Base-by-base conservation (phyloP, 2,329 filamentous ascomycete genomes). In the Xylariales sp. region DNA sequence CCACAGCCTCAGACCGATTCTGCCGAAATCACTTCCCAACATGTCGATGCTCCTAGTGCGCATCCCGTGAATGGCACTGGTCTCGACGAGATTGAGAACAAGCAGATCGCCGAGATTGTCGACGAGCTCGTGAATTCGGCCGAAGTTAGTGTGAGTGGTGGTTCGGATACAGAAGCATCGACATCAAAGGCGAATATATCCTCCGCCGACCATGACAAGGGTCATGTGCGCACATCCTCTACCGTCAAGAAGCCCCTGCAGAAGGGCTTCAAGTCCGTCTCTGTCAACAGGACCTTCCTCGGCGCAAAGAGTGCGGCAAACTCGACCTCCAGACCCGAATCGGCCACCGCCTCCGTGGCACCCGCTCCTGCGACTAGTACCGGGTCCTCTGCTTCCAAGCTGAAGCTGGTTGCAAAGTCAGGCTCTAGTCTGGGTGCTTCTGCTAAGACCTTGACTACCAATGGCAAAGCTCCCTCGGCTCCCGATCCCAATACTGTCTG, bases 231-330 rank as follows among this genome's bases (percentile, higher is more conserved):
- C 44, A 70, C 70, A 7, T 68, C 71, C 49, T 74, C 82, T 47
- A 56, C 81, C 3, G 70, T 81, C 48, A 89, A 86, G 73, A 91
- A 88, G 63, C 81, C 82, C 15, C n/a, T n/a, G n/a, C n/a, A n/a
- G n/a, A 68, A 82, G 14, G 83, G 81, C 10, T 93, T 94, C 73
- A 94, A 93, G 64, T 79, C 87, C 14, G 84, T 93, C 35, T 90
- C 86, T 4, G 85, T 91, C 51, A 91, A 90, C 51, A 89, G 86
- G 64, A 88, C 80, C 31, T 94, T 91, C 58, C 72, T 93, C 25
- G 79, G 78, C n/a, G 78, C 85, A 46, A 91, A 91, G 62, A 73
- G 66, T 33, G 59, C 71, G 14, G 60, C 68, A 14, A 60, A 58
- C 46, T 57, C 66, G 7, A 60, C 69, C 15, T 56, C 73, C 42